Base-by-base conservation (phyloP, 805 yeast genomes). In the Yamadazyma scolyti region DNA sequence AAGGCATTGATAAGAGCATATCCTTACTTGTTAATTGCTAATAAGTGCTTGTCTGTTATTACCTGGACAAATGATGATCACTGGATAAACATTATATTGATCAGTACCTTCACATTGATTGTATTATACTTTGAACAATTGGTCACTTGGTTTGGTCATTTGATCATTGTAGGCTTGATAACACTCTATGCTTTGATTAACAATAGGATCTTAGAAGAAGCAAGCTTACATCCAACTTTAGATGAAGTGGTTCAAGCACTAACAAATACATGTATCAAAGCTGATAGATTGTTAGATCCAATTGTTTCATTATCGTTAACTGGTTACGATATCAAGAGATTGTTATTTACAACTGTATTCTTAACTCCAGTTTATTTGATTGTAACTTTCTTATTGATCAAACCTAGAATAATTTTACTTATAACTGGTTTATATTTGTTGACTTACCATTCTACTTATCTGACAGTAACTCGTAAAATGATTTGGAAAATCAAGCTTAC, bases 1-100 rank as follows among this genome's bases (percentile, higher is more conserved):
- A 83, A 85, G 46, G 85, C 93, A 3, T 68, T 90, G 30, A 75
- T 88, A 23, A 71, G 77, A 38, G 77, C 95, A 7, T 89, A 90
- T 53, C 97, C 97, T 2, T 86, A 86, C 51, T 65, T 90, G 25
- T 68, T 84, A 23, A 73, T 83, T 1, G 75, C 79, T 7, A 87
- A 89, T 54, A 77, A 79, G 43, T 40, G 75, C 2, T 65, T 88
- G 33, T 79, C 85, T 25, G 68, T 88, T 23, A 56, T 85, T 21
- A 89, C 97, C 0, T 90, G 98, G 98, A 84, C 97, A 2, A 79
- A 79, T 40, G 89, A 83, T 21, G 93, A 86, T 52, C 67, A 73
- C 20, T 87, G 90, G 86, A 59, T 80, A 34, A 77, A 87, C 46
- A 62, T 83, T 12, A 67, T 87, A 16, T 46, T 82, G 27, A 71